These are phyloP conservation scores for Aquilaria yunnanensis DNA, from an alignment of 345 rosid species.

Conservation along the genomic window DNA sequence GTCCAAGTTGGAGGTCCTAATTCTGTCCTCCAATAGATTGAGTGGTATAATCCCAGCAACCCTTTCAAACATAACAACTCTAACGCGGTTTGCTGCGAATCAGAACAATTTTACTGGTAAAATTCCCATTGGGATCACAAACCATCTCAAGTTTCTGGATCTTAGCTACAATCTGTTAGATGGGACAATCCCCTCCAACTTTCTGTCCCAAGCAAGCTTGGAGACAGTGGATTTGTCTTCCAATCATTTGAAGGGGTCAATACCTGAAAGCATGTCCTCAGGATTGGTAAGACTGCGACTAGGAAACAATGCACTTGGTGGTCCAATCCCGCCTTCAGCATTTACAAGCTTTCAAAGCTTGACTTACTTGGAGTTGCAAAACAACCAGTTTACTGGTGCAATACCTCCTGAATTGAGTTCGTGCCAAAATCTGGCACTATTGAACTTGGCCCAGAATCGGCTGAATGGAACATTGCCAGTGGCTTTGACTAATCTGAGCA, in stretches of 20 bases:
- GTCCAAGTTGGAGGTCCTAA: constrained; percentile 32
- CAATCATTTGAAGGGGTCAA: constrained; percentile 34
- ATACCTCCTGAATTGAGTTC: constrained; percentile 41
- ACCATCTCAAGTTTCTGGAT: constrained; percentile 34
- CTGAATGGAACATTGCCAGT: constrained; percentile 39
- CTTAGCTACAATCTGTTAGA: constrained; percentile 49
- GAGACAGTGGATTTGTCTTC: constrained; percentile 47
- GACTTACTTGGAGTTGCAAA: constrained; percentile 64
- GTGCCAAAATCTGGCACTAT: constrained; percentile 37
- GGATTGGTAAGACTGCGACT: constrained; percentile 58
- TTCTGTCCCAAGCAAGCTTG: constrained; percentile 32
- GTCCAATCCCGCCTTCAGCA: constrained; percentile 25
- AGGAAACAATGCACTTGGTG: constrained; percentile 48
- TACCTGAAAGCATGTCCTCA: constrained; percentile 40
- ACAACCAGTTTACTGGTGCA: constrained; percentile 41
- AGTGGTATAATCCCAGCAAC: constrained; percentile 38
- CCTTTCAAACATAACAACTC: constrained; percentile 33
- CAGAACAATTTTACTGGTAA: constrained; percentile 37
- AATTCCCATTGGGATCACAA: constrained; percentile 50
- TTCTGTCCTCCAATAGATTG: constrained; percentile 46
- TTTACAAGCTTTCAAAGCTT: constrained; percentile 23
- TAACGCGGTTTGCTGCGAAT: constrained; percentile 57
- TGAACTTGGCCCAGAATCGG: constrained; percentile 55
- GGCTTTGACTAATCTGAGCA: constrained; percentile 30
- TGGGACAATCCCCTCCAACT: constrained; percentile 42